Base-by-base conservation (phyloP, 2,329 filamentous ascomycete genomes). In the Zymoseptoria ardabiliae region DNA sequence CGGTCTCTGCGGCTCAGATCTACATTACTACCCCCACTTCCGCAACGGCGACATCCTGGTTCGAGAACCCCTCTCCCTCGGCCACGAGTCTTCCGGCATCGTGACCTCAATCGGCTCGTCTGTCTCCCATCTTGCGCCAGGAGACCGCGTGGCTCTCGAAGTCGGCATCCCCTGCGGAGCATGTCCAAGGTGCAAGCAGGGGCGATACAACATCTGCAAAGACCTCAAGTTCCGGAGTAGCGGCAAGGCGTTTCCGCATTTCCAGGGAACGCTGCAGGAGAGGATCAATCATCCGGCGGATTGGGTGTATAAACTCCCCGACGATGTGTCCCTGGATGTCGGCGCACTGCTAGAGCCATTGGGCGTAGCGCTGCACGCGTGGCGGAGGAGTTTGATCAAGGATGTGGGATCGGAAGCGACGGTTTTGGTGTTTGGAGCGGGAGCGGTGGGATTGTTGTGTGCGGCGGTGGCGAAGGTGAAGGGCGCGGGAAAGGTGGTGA, bases 61-160 rank as follows among this genome's bases (percentile, higher is more conserved):
- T 59, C 86, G 84, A 70, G 84, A 90, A 66, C 91, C 91, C 63
- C 87, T 96, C 81, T 87, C 91, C 13, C 84, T 96, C 0, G 86
- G 86, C 66, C 86, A 89, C 72, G 86, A 89, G 72, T 92, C 91
- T 13, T 83, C 90, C 8, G 92, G 91, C 60, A 87, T 89, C 25
- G 81, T 97, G 49, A 84, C 91, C 57, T 82, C 83, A 52, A 79
- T 90, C 49, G 91, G 91, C 20, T 84, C 77, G 50, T 64, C 63
- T 2, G 67, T 71, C 45, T 56, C 66, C n/a, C 76, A 75, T 30
- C 83, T 96, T 63, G 77, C 83, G 66, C 71, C 81, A 10, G 92
- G 92, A 59, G 92, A 97, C 76, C 86, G 89, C 68, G 88, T 97
- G 20, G 91, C 93, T n/a, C 79, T 97, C 50, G 93, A 97, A 80